Conservation (phyloP, 805 yeast genomes). For the Candida montana region DNA sequence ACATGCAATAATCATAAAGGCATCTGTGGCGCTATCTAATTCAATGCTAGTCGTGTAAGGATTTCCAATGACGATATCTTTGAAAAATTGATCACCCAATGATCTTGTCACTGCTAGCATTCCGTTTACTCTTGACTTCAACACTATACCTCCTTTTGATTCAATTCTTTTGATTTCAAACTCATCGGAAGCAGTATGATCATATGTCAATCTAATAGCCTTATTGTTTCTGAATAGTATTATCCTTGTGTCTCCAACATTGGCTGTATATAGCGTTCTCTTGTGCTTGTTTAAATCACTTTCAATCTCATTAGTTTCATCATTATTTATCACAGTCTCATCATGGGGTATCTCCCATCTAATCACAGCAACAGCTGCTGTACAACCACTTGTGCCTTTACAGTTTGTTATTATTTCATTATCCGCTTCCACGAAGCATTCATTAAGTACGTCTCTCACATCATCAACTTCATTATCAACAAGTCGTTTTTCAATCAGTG, state of each 20-base stretch:
- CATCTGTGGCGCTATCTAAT: constrained; percentile 52
- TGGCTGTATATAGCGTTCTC: constrained; percentile 85
- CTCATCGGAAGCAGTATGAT: constrained; percentile 85
- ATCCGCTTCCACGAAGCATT: constrained; percentile 75
- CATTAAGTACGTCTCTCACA: constrained; percentile 60
- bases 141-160: constrained; percentile 76
- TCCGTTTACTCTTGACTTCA: constrained; percentile 92
- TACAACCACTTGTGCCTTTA: constrained; percentile 80
- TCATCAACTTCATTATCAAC: constrained; percentile 42
- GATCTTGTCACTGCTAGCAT: constrained; percentile 93
- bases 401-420: constrained; percentile 52
- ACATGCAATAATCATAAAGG: constrained; percentile 84
- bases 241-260: constrained; percentile 90
- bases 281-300: constrained; percentile 35
- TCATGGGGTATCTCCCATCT: constrained; percentile 64
- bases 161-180: constrained; percentile 73
- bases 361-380: constrained; percentile 90
- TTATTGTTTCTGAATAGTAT: constrained; percentile 70
- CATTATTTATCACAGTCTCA: constrained; percentile 5
- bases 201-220: constrained; percentile 80
- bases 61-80: constrained; percentile 78
- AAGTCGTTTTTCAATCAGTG: constrained; percentile 56
- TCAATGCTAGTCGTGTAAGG: constrained; percentile 92
- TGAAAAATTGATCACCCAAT: constrained; percentile 90
- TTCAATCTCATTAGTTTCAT: constrained; percentile 3